Conservation (phyloP, 2,329 filamentous ascomycete genomes). For the Penicillium brevicompactum region DNA sequence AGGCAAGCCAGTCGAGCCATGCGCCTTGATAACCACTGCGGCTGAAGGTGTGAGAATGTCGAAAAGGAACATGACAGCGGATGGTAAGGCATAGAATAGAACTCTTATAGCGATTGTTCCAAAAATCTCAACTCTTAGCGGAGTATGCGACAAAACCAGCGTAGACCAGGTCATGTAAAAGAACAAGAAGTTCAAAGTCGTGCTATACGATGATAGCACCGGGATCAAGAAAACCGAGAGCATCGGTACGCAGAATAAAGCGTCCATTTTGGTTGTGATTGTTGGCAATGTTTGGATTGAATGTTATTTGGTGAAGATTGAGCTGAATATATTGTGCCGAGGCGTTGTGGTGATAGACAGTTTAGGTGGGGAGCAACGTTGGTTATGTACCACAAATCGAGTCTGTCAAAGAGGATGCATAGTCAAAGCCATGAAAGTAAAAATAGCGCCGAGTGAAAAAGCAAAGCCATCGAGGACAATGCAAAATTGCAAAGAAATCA, state of each 20-base stretch:
- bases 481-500: background rate
- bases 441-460: background rate
- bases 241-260: slow-evolving; percentile 42
- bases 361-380: background rate
- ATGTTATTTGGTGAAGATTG: background rate
- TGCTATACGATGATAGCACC: slow-evolving; percentile 66
- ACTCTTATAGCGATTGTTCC: slow-evolving; percentile 69
- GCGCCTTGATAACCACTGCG: slow-evolving; percentile 68
- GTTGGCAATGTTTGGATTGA: background rate
- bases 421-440: background rate
- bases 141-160: slow-evolving; percentile 74
- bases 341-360: background rate
- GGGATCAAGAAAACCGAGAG: slow-evolving; percentile 33
- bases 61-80: slow-evolving; percentile 70
- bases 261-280: slow-evolving; percentile 51
- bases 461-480: background rate
- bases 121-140: slow-evolving; percentile 73
- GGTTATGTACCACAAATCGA: background rate
- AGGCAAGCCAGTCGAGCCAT: slow-evolving; percentile 57
- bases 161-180: slow-evolving; percentile 91
- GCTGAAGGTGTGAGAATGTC: slow-evolving; percentile 71
- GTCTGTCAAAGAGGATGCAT: background rate
- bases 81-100: slow-evolving; percentile 73
- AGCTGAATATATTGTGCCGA: background rate
- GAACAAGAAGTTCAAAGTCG: slow-evolving; percentile 81